Conservation (phyloP, 805 yeast species). For the Sugiyamaella chiloensis region DNA sequence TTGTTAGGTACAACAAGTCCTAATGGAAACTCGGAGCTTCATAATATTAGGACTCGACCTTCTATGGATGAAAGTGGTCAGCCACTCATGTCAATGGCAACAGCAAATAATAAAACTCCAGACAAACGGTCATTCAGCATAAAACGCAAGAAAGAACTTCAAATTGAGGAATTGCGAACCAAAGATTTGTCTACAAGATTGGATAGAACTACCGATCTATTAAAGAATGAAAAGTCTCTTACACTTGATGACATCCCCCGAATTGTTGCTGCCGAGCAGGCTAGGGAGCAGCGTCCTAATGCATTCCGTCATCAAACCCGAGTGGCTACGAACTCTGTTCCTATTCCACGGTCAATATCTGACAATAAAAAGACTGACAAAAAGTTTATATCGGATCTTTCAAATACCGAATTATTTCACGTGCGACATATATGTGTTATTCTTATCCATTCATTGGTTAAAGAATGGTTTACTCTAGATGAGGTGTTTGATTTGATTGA, state of each 20-base stretch:
- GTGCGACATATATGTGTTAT: constrained; percentile 55
- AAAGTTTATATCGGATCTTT: constrained; percentile 38
- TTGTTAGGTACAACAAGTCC: constrained; percentile 4
- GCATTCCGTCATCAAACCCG: constrained; percentile 78
- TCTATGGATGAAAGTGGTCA: not conserved
- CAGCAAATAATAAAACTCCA: not conserved
- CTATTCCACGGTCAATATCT: constrained; percentile 11
- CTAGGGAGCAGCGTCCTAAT: constrained; percentile 87
- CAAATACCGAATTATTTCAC: constrained; percentile 53
- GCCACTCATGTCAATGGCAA: not conserved
- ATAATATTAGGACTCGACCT: not conserved
- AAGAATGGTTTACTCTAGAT: constrained; percentile 35
- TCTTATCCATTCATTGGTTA: constrained; percentile 40
- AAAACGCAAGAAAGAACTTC: constrained; percentile 19
- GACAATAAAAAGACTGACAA: constrained; percentile 7
- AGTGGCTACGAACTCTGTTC: constrained; percentile 21
- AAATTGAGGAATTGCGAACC: constrained; percentile 19
- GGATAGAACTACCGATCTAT: constrained; percentile 64
- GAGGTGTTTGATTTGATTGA: constrained; percentile 40
- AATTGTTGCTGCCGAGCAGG: constrained; percentile 95
- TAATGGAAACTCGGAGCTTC: not conserved
- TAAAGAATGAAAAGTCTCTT: constrained; percentile 77
- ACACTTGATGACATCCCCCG: constrained; percentile 96
- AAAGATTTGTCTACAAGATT: constrained; percentile 28
- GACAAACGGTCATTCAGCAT: constrained; percentile 12